Evolutionary conservation across 2,329 filamentous ascomycete species (phyloP).

Genomic region (Cladosporium sp.): DNA sequence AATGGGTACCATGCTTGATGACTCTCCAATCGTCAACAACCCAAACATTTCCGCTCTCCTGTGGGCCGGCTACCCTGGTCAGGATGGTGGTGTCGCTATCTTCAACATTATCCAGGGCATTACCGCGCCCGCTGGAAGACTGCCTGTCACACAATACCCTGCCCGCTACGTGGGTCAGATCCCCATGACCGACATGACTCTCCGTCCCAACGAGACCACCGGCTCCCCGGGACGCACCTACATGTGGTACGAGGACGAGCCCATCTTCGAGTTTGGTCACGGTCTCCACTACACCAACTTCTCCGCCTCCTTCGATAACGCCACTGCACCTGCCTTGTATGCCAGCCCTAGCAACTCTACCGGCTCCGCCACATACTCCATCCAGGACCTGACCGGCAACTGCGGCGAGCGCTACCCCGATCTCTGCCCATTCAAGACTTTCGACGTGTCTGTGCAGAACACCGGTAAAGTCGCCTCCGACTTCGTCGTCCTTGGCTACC

Average conservation of each 20-base stretch:
- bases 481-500: conserved; percentile 51
- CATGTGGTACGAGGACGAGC: conserved; percentile 52
- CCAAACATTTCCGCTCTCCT: conserved; percentile 49
- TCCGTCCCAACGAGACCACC: conserved; percentile 42
- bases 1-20: conserved; percentile 52
- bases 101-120: conserved; percentile 52
- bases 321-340: conserved; percentile 8
- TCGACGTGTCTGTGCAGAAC: conserved; percentile 47
- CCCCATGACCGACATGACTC: conserved; percentile 53
- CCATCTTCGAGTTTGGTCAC: conserved; percentile 51
- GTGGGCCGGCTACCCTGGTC: conserved; percentile 59
- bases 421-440: conserved; percentile 40
- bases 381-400: conserved; percentile 34
- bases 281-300: conserved; percentile 59
- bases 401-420: conserved; percentile 38
- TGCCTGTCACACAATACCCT: conserved; percentile 56
- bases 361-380: conserved; percentile 25
- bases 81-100: conserved; percentile 54
- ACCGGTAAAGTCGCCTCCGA: conserved; percentile 46
- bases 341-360: conserved; percentile 16
- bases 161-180: conserved; percentile 47
- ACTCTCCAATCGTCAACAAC: conserved; percentile 45
- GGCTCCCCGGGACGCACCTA: conserved; percentile 54
- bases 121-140: conserved; percentile 48
- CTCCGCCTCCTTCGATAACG: conserved; percentile 21